phyloP scores from a whole-genome alignment of 352 stramenopile genomes.

The Phytophthora lateralis region DNA sequence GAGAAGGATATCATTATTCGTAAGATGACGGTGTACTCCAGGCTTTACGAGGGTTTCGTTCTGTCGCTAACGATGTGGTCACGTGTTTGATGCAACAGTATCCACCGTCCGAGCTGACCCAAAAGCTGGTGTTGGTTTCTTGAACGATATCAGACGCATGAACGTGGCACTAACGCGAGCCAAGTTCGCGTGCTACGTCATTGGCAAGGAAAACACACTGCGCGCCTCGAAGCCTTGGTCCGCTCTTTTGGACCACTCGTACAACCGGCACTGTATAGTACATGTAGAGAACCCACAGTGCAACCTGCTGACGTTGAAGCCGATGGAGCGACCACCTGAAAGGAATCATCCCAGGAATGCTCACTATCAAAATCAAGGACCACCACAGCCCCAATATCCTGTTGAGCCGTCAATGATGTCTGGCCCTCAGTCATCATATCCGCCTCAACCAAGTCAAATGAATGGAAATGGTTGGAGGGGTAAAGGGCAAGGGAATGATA shows the following conservation, averaged over 20 bases:
- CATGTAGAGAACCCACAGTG: slow-evolving; percentile 80
- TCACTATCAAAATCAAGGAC: slow-evolving; percentile 27
- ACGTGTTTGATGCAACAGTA: slow-evolving; percentile 46
- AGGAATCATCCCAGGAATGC: slow-evolving; percentile 28
- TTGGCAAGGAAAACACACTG: slow-evolving; percentile 82
- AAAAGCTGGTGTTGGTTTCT: slow-evolving; percentile 81
- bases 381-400: slow-evolving; percentile 19
- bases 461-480: slow-evolving; percentile 38
- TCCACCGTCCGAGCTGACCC: slow-evolving; percentile 88
- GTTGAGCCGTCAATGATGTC: slow-evolving; percentile 9
- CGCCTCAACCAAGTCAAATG: slow-evolving; percentile 5
- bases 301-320: slow-evolving; percentile 73
- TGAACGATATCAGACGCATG: slow-evolving; percentile 91
- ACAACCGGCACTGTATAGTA: slow-evolving; percentile 74
- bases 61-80: slow-evolving; percentile 17
- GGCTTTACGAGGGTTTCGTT: neutral
- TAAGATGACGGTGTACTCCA: slow-evolving; percentile 42
- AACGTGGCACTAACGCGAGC: slow-evolving; percentile 89
- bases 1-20: slow-evolving; percentile 93
- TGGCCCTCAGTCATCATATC: slow-evolving; percentile 20
- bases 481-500: slow-evolving; percentile 44
- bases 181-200: slow-evolving; percentile 90
- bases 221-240: slow-evolving; percentile 87
- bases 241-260: slow-evolving; percentile 75
- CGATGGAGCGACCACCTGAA: slow-evolving; percentile 51